Evolutionary conservation across 345 rosid species (phyloP), one percentile per base, ranked within the genome.

Genomic region (Eucalyptus melliodora): DNA sequence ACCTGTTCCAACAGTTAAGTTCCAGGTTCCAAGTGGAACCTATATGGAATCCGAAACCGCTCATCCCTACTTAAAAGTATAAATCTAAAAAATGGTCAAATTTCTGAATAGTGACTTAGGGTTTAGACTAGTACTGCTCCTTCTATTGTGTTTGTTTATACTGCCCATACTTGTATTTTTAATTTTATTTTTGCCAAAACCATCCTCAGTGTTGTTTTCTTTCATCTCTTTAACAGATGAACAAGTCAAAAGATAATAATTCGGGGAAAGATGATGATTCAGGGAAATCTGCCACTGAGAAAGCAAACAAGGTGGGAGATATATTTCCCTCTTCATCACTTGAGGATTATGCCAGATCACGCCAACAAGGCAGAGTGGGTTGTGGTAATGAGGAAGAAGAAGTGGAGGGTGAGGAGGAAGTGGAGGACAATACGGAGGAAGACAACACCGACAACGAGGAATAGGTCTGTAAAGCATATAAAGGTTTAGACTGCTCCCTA

Each of bases 251-350:
- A 86, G 89, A 96, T 7, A 92, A 92, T 26, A 92, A 91, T 86
- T 88, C 96, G 40, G 92, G 89, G 26, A 95, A 92, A 90, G 89
- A 96, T 6, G 92, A 92, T 19, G 91, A 91, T 86, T 88, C 95
- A 34, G 92, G 89, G 30, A 95, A 92, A 89, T 31, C 82, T 8
- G 91, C 92, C 5, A 65, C 92, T 67, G 92, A 91, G 65, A 95
- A 93, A 87, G 96, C 93, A 72, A 96, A 92, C 88, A 96, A 94
- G 92, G 99, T 96, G 65, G 98, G 98, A 65, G 98, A 95, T 50
- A 90, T 97, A 89, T 97, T 96, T 92, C 98, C 97, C 17, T 86
- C 95, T 51, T 89, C 94, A 91, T 93, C 98, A 21, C 97, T 97
- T 15, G 98, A 97, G 87, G 96, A 92, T 87, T 96, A 97, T 92